Percentiles rank a stretch among this genome's conserved stretches.
These are phyloP conservation scores for Mycena chlorophos DNA, from an alignment of 768 basidiomycete species.

Conservation along the genomic window DNA sequence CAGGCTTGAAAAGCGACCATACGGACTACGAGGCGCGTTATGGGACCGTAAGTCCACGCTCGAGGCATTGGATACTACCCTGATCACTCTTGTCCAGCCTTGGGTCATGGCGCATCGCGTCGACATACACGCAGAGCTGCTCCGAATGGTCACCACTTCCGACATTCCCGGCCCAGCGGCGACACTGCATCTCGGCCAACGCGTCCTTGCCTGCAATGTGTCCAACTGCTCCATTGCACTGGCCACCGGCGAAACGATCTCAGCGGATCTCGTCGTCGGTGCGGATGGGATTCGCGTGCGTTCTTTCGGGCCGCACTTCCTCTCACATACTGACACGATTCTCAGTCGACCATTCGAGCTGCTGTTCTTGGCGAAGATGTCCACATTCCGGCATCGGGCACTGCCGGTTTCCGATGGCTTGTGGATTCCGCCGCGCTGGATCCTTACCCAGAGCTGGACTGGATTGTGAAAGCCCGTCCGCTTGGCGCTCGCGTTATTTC, in stretches of 20 bases:
- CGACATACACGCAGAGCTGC: constrained; percentile 17
- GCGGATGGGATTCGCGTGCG: constrained; percentile 18
- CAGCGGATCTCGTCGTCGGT: constrained; percentile 14
- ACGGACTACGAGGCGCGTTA: constrained; percentile 10
- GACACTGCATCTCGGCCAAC: constrained; percentile 1
- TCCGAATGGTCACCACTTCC: not conserved
- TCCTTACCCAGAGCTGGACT: constrained; percentile 15
- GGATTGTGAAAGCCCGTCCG: constrained; percentile 13
- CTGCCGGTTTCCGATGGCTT: constrained; percentile 17
- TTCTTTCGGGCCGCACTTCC: not conserved
- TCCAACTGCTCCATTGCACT: constrained; percentile 2
- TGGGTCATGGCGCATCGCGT: constrained; percentile 19
- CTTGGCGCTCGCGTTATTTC: constrained; percentile 15
- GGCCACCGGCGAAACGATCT: not conserved
- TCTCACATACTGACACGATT: not conserved
- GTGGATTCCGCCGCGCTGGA: constrained; percentile 4
- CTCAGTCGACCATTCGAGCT: constrained; percentile 12
- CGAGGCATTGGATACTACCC: not conserved
- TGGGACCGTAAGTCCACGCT: constrained; percentile 3
- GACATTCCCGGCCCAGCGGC: constrained; percentile 9
- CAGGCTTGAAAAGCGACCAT: constrained; percentile 10
- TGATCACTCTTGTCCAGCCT: not conserved
- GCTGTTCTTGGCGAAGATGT: constrained; percentile 14
- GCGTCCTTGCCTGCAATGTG: constrained; percentile 14
- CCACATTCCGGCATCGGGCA: constrained; percentile 3